Evolutionary conservation across 208 protist species (phyloP), one percentile per base, ranked within the genome.

Genomic region (Leishmania martiniquensis): DNA sequence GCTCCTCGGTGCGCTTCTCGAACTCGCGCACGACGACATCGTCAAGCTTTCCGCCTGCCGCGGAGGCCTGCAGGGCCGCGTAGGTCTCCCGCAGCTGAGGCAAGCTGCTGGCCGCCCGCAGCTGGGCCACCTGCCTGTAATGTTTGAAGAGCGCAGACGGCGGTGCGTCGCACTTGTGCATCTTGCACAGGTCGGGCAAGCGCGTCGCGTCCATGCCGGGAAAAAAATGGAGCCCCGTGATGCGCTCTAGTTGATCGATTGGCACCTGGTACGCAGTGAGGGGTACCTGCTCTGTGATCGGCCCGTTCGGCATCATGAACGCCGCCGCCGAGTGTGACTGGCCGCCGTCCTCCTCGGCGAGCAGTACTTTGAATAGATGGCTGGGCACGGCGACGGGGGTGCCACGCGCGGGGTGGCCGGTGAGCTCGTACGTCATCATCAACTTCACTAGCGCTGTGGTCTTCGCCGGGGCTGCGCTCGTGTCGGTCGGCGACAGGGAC

Each of bases 141-240:
- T 76, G 65, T 63, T 87, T 76, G 77, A 93, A 92, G 20, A 93
- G 76, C 49, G 83, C 82, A 12, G 72, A 69, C 29, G 83, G 72
- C 71, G 69, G 77, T 17, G 75, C 79, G 32, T 93, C 84, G 78
- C 92, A 96, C 81, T 81, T 70, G 69, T 90, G 70, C 32, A 59
- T 63, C 45, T 75, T 76, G 68, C 92, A 96, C 67, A 96, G 82
- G 67, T 94, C 82, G 13, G 85, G 83, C 54, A 94, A 68, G 39
- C 69, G 51, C 5, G 74, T 47, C 10, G 29, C 70, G 65, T 77
- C 69, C 15, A 94, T 63, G n/a, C 77, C 66, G 0, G 86, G 89
- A 63, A 97, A 97, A 77, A 97, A 93, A 63, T 84, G 83, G 55
- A 97, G 82, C n/a, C 93, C 93, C 5, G 91, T 95, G 63, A 85